Base-by-base conservation (phyloP, 805 yeast species). In the Torulaspora franciscae region DNA sequence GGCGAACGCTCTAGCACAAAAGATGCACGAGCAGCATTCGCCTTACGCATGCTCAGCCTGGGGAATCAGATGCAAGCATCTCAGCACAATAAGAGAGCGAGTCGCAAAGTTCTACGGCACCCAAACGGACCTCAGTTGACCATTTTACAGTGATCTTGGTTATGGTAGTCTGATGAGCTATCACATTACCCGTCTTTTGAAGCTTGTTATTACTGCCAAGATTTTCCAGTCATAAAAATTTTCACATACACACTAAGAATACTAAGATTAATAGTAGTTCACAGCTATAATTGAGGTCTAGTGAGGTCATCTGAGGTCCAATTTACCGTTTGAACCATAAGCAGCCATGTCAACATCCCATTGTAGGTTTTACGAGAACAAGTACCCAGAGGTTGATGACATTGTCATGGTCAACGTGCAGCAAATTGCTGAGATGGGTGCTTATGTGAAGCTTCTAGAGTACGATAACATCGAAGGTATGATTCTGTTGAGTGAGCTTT, bases 351-450 rank as follows among this genome's bases (percentile, higher is more conserved):
- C 90, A 62, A 80, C 86, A 32, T 82, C 95, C 37, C 83, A 86
- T 68, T 90, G 96, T 75, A 84, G 99, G 73, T 93, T 85, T 72
- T 93, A 93, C 68, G 99, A 91, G 71, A 93, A 90, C 80, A 91
- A 90, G 70, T 93, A 82, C 74, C 99, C 99, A 49, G 99, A 93
- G 71, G 95, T 93, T 62, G 99, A 93, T 58, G 99, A 93, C 68
- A 95, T 93, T 57, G 98, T 93, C 54, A 91, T 93, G 95, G 99
- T 93, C 65, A 93, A 93, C 70, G 99, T 93, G 57, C 95, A 86
- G 69, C 95, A 86, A 67, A 93, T 93, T 59, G 99, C 98, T 56
- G 99, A 93, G 69, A 93, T 93, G 99, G 99, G 99, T 48, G 99
- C 99, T 10, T 93, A 93, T 68, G 95, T 93, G 54, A 91, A 89